Evolutionary conservation across 495 filamentous ascomycete genomes (phyloP), one percentile per base, ranked within the genome.

Genomic region (Penicillium lividum): DNA sequence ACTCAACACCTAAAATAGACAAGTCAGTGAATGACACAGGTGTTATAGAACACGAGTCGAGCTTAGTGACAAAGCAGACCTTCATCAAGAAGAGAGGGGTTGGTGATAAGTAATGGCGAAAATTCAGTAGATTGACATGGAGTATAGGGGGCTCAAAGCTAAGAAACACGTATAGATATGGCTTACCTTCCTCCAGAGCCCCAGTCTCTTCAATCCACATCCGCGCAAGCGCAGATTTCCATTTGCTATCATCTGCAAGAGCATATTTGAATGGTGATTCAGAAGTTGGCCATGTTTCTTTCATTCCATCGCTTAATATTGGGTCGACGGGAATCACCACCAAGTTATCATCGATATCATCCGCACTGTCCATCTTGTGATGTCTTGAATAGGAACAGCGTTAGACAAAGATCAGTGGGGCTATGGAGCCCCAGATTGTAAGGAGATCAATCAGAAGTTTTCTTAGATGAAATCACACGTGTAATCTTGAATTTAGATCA

Each of bases 171-270:
- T 10, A 30, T 22, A 60, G 3, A 13, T 31, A 0, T 7, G 15
- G 27, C 72, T 59, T 61, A 79, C 77, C 74, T 27, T 60, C 40
- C 56, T 70, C 67, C 58, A 57, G 58, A 18, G 66, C 67, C 15
- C 72, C 71, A 25, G 47, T 65, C 46, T 71, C 60, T 52, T 68
- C 59, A 34, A 78, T 58, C 77, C 77, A 80, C 57, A 71, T 58
- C 25, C 57, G 60, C 3, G 76, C 77, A 38, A 80, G 60, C 28
- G 63, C 67, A 25, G 57, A 43, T 9, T 71, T 64, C 58, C 74
- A 79, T 9, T 53, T 54, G 8, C 27, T 16, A 30, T 69, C 68
- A 53, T 69, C 64, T 29, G 54, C 65, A 56, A 53, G 61, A 53
- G 3, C 56, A 45, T 54, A 69, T 34, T 51, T 44, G 40, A 53